Conservation (phyloP, 2,329 filamentous ascomycete species). For the Septoria linicola region DNA sequence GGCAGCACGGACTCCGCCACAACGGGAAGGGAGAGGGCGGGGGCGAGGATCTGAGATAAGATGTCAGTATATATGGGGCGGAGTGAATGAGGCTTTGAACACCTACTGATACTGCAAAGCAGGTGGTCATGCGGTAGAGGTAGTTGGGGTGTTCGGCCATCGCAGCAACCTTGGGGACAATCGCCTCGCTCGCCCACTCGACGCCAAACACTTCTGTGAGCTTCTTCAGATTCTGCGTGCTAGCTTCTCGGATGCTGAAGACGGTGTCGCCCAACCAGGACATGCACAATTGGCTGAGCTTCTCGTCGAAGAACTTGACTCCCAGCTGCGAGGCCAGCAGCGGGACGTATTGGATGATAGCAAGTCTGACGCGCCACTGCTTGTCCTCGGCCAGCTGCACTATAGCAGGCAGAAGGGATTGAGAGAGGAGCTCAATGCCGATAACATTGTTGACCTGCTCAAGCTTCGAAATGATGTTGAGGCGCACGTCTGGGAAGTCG, state of each 20-base stretch:
- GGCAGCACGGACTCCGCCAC: conserved; percentile 91
- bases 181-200: conserved; percentile 93
- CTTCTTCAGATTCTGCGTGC: conserved; percentile 96
- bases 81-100: background rate
- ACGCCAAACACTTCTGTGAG: conserved; percentile 97
- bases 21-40: conserved; percentile 88
- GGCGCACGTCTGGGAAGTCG: conserved; percentile 93
- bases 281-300: conserved; percentile 94
- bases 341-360: conserved; percentile 99
- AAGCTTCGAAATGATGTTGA: conserved; percentile 99
- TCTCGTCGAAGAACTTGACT: conserved; percentile 97
- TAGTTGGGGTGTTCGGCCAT: conserved; percentile 99
- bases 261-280: conserved; percentile 97
- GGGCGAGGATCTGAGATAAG: conserved; percentile 73
- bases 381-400: conserved; percentile 98
- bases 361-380: conserved; percentile 95
- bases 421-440: conserved; percentile 92
- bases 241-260: conserved; percentile 96
- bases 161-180: conserved; percentile 96
- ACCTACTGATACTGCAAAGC: conserved; percentile 95
- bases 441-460: conserved; percentile 99
- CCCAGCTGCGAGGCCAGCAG: conserved; percentile 92
- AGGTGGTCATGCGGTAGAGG: conserved; percentile 99
- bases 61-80: conserved; percentile 15
- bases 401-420: conserved; percentile 94